These are phyloP conservation scores for Symbiotaphrina buchneri DNA, from an alignment of 495 filamentous ascomycete genomes.

Conservation along the genomic window DNA sequence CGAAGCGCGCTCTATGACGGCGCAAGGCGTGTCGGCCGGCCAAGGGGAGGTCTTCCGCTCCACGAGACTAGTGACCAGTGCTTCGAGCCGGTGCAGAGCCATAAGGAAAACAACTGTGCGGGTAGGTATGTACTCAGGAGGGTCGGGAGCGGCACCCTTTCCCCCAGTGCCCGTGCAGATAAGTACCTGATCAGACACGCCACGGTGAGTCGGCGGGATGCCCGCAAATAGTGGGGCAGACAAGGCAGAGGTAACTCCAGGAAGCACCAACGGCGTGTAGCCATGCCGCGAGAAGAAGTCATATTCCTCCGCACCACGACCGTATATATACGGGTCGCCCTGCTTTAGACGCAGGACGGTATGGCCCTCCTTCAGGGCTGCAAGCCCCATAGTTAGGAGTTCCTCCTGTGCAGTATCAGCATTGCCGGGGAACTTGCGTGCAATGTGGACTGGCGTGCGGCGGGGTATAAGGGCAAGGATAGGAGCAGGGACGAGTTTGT, in stretches of 20 bases:
- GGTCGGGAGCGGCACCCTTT: conserved; percentile 62
- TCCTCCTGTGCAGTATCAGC: conserved; percentile 86
- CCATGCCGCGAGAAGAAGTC: conserved; percentile 63
- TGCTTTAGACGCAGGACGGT: conserved; percentile 83
- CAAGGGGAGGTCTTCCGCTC: conserved; percentile 23
- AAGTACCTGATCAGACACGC: conserved; percentile 77
- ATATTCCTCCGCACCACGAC: conserved; percentile 79
- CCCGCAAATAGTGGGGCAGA: conserved; percentile 71
- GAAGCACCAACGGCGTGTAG: conserved; percentile 48
- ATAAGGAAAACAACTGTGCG: conserved; percentile 91
- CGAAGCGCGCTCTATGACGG: conserved; percentile 82
- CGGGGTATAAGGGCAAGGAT: conserved; percentile 81
- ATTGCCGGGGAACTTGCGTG: conserved; percentile 93
- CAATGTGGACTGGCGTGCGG: conserved; percentile 73
- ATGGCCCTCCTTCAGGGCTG: conserved; percentile 44
- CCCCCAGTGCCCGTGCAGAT: conserved; percentile 89
- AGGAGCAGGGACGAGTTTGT: conserved; percentile 82
- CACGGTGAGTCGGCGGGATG: conserved; percentile 73
- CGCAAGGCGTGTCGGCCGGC: conserved; percentile 45
- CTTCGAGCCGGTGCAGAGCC: conserved; percentile 67
- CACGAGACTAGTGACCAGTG: conserved; percentile 28
- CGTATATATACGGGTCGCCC: conserved; percentile 91
- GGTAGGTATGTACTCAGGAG: conserved; percentile 52
- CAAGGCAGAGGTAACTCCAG: conserved; percentile 75
- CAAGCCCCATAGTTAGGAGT: conserved; percentile 58